phyloP scores from a whole-genome alignment of 331 rosid genomes.

The Malus hybrid region DNA sequence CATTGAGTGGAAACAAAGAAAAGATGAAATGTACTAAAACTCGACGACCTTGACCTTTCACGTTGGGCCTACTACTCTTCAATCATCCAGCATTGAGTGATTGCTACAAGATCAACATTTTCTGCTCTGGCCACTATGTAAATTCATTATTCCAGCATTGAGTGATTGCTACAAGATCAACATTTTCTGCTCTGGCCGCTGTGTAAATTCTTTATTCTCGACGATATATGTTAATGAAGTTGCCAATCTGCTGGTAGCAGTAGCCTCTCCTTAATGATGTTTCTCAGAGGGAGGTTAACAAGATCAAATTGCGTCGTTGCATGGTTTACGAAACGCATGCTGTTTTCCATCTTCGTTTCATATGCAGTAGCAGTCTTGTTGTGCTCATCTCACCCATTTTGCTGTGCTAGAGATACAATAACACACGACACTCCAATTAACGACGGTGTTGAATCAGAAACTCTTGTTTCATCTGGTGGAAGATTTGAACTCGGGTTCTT shows the following conservation, averaged over 20 bases:
- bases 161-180: too few species aligned
- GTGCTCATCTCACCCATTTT: not conserved
- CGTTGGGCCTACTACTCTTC: too few species aligned
- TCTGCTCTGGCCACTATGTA: not conserved
- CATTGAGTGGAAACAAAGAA: not conserved
- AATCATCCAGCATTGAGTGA: too few species aligned
- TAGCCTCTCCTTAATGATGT: not conserved
- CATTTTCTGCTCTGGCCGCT: not conserved
- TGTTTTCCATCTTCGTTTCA: not conserved
- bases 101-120: not conserved
- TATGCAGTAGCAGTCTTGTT: not conserved
- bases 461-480: conserved; percentile 29
- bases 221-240: too few species aligned
- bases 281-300: too few species aligned
- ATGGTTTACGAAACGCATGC: not conserved
- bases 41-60: not conserved
- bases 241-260: too few species aligned
- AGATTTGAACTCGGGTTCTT: conserved; percentile 46
- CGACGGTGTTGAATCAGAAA: not conserved
- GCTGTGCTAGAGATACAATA: conserved; percentile 5
- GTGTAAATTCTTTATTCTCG: not conserved
- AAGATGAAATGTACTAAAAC: not conserved
- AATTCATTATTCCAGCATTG: too few species aligned
- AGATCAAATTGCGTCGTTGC: not conserved
- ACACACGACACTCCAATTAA: not conserved